A percentile compares a stretch with the other conserved stretches of the same genome.
These are phyloP conservation scores for Solanum neorickii DNA, from an alignment of 257 asterid genomes.

Conservation along the genomic window DNA sequence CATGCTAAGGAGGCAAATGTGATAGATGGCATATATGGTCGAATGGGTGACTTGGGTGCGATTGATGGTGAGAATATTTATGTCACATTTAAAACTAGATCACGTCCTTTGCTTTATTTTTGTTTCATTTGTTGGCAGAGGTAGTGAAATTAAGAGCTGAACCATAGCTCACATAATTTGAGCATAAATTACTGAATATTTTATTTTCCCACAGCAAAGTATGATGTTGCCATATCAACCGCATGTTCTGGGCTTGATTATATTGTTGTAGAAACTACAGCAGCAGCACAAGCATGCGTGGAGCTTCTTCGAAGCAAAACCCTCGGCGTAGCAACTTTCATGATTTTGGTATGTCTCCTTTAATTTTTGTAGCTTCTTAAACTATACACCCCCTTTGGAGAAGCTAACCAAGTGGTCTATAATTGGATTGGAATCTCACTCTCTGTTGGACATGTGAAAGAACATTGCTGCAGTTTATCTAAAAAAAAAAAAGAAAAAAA, in stretches of 20 bases:
- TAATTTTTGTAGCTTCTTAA: neutral
- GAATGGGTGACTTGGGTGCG: slow-evolving; percentile 97
- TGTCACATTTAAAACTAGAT: neutral
- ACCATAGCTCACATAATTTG: neutral
- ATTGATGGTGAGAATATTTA: slow-evolving; percentile 57
- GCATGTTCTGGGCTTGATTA: slow-evolving; percentile 92
- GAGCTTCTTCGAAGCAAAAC: slow-evolving; percentile 70
- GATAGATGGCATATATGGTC: slow-evolving; percentile 86
- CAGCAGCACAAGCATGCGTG: slow-evolving; percentile 80
- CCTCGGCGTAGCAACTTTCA: slow-evolving; percentile 96
- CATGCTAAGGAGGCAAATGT: slow-evolving; percentile 65
- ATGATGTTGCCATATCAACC: slow-evolving; percentile 88
- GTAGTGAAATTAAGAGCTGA: neutral
- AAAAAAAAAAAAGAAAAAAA: too few species aligned
- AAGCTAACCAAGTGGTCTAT: neutral
- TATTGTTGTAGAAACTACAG: slow-evolving; percentile 84
- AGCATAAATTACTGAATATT: neutral
- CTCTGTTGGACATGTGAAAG: neutral
- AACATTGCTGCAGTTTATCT: neutral
- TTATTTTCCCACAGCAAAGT: slow-evolving; percentile 52
- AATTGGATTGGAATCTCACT: neutral
- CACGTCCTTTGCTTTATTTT: neutral
- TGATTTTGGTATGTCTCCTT: slow-evolving; percentile 67
- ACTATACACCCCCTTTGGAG: neutral
- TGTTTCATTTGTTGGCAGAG: neutral